These are phyloP conservation scores for Podaxis mareebaensis DNA, from an alignment of 768 basidiomycete species.

Conservation along the genomic window DNA sequence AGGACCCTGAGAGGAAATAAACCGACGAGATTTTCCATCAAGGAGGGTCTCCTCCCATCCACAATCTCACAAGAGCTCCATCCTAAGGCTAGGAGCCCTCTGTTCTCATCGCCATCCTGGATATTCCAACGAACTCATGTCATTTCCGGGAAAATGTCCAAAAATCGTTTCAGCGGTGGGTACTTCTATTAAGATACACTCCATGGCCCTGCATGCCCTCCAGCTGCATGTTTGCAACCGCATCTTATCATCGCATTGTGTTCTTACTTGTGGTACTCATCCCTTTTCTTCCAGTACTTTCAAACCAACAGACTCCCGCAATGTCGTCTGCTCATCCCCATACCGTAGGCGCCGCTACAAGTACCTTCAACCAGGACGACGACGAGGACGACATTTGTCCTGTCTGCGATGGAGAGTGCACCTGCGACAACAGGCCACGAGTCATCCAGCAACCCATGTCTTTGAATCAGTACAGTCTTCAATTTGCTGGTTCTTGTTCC, in stretches of 20 bases:
- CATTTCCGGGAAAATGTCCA: conserved; percentile 41
- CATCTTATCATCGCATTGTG: conserved; percentile 9
- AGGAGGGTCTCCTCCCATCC: conserved; percentile 16
- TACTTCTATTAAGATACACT: conserved; percentile 6
- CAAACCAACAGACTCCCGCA: conserved; percentile 53
- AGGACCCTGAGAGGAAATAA: conserved; percentile 18
- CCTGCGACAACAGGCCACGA: conserved; percentile 58
- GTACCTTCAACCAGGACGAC: conserved; percentile 51
- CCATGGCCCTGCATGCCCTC: conserved; percentile 5
- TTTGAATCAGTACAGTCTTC: conserved; percentile 39
- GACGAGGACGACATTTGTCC: conserved; percentile 89
- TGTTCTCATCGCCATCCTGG: conserved; percentile 38
- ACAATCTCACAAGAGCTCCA: conserved; percentile 20
- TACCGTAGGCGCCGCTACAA: conserved; percentile 56
- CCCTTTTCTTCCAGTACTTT: conserved; percentile 29
- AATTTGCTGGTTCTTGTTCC: conserved; percentile 35
- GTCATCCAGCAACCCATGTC: conserved; percentile 26
- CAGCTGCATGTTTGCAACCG: conserved; percentile 8
- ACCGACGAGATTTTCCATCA: conserved; percentile 23
- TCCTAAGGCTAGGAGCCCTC: conserved; percentile 15
- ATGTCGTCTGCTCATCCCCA: conserved; percentile 71
- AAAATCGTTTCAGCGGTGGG: conserved; percentile 39
- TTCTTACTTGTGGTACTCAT: conserved; percentile 16
- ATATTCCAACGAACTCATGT: conserved; percentile 44
- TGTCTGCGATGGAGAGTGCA: conserved; percentile 89